Base-by-base conservation (phyloP, 495 filamentous ascomycete genomes). In the Lasiosphaeriaceae sp. region DNA sequence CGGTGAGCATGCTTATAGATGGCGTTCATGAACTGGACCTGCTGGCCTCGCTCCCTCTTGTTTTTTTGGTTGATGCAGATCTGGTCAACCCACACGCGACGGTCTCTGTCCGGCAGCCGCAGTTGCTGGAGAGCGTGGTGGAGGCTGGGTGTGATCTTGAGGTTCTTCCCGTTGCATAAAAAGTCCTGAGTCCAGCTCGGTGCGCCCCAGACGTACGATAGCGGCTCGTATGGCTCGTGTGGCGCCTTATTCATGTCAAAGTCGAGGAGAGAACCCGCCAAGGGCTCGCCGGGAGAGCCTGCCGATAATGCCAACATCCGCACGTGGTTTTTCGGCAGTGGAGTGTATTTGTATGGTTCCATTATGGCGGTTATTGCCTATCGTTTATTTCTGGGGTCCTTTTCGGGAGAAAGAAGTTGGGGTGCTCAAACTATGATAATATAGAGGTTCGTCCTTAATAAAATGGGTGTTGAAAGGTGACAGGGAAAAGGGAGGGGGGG, bases 21-120 rank as follows among this genome's bases (percentile, higher is more conserved):
- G 26, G 34, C 41, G 44, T 55, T 39, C 57, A 66, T 68, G 16
- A 57, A 29, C 49, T 63, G 64, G 3, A 66, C 60, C 22, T 66
- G 63, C 17, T 56, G 31, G 3, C 52, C 55, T 20, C 61, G 62
- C 50, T 68, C 71, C 9, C 49, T 47, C 19, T 54, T 53, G 26
- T 73, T 65, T 11, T 59, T 11, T 46, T 71, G 71, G 47, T 73
- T 70, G 24, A 73, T 73, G 57, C 66, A 68, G 22, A 71, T 54
- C 12, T 69, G 64, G 52, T 73, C 71, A 11, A 70, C 63, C 71
- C 71, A 73, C 2, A 69, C 12, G 39, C 5, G 39, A 4, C 39
- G 8, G 9, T 2, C 39, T 17, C 14, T 43, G 39, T 43, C 39
- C 7, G 39, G 39, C 39, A 43, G 12, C 0, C 39, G 39, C 4